Percentiles rank a stretch among this genome's conserved stretches.
Conservation (phyloP, 2,329 filamentous ascomycete genomes). For the Penicillium sp. region DNA sequence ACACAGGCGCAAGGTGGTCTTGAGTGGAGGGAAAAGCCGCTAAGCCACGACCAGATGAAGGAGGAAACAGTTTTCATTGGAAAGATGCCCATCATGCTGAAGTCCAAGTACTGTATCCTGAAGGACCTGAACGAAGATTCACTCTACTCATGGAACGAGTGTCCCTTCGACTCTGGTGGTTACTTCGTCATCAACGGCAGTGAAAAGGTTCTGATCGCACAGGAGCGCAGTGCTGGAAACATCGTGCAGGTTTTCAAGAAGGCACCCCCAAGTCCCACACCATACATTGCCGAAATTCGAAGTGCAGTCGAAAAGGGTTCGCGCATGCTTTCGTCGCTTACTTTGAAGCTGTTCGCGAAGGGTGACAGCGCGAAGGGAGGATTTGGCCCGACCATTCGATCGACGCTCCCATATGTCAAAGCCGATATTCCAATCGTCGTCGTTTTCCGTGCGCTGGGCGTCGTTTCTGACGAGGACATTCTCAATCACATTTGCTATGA, state of each 20-base stretch:
- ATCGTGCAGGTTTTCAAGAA: conserved; percentile 99
- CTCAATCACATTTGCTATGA: conserved; percentile 98
- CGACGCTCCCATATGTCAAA: conserved; percentile 91
- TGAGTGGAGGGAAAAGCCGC: conserved; percentile 50
- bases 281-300: conserved; percentile 92
- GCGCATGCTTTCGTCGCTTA: conserved; percentile 86
- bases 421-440: conserved; percentile 90
- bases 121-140: conserved; percentile 80
- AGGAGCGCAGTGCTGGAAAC: conserved; percentile 95
- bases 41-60: conserved; percentile 55
- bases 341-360: conserved; percentile 86
- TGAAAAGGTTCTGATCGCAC: conserved; percentile 96
- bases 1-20: conserved; percentile 40
- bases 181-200: conserved; percentile 99
- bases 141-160: conserved; percentile 90
- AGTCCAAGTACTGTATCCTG: conserved; percentile 92
- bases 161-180: conserved; percentile 95
- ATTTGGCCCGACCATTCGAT: conserved; percentile 85
- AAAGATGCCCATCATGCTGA: conserved; percentile 96
- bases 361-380: conserved; percentile 76
- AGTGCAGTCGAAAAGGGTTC: conserved; percentile 97
- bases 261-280: conserved; percentile 85
- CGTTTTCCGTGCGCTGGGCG: conserved; percentile 91
- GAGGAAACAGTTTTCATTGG: conserved; percentile 84
- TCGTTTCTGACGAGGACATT: conserved; percentile 97